A percentile compares a stretch with the other conserved stretches of the same genome.
Evolutionary conservation across 2,329 filamentous ascomycete species (phyloP).

Genomic region (Fusarium oligoseptatum): DNA sequence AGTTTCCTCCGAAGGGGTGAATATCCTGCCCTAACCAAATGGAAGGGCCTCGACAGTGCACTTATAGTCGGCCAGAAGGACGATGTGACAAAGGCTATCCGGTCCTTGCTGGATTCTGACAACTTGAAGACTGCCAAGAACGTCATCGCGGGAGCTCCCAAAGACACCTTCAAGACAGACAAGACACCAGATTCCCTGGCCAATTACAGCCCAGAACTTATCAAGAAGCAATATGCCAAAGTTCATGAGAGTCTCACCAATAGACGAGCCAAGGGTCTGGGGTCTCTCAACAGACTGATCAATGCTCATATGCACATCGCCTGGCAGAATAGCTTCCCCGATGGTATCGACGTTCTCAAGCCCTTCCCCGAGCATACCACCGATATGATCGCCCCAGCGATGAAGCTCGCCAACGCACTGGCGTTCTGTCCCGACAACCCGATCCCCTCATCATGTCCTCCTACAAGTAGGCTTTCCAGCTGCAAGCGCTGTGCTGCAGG

Average conservation of each 20-base stretch:
- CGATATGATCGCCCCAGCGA: constrained; percentile 76
- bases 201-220: constrained; percentile 76
- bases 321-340: constrained; percentile 84
- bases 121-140: constrained; percentile 69
- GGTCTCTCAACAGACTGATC: constrained; percentile 79
- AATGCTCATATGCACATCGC: constrained; percentile 86
- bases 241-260: constrained; percentile 73
- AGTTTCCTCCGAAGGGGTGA: constrained; percentile 80
- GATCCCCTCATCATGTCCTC: constrained; percentile 83
- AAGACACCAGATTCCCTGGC: constrained; percentile 76
- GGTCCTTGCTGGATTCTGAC: constrained; percentile 67
- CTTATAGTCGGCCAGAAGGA: constrained; percentile 79
- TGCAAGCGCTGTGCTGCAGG: constrained; percentile 79
- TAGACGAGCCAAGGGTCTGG: constrained; percentile 71
- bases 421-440: constrained; percentile 81
- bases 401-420: constrained; percentile 81
- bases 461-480: constrained; percentile 71
- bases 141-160: constrained; percentile 72
- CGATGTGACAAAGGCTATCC: constrained; percentile 73
- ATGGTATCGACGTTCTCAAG: constrained; percentile 85
- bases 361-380: constrained; percentile 82
- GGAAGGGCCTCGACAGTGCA: constrained; percentile 77
- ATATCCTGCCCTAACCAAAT: constrained; percentile 80
- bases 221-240: constrained; percentile 75
- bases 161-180: constrained; percentile 75